Base-by-base conservation (phyloP, 192 early-diverging fungal genomes). In the Entomortierella chlamydospora region DNA sequence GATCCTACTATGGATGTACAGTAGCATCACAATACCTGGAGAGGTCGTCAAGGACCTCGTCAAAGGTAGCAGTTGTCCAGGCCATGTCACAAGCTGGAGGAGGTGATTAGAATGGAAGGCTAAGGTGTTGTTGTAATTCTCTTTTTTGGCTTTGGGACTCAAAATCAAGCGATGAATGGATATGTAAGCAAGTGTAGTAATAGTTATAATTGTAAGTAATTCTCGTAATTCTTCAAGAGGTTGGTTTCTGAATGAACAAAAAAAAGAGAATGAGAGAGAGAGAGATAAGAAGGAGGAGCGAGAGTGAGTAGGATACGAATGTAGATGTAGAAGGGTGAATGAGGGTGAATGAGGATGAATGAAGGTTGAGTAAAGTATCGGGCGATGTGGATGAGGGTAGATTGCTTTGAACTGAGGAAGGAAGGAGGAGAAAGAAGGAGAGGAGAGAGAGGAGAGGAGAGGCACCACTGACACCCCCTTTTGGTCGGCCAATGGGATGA, bases 11-110 rank as follows among this genome's bases (percentile, higher is more conserved):
- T n/a, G n/a, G n/a, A n/a, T n/a, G n/a, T n/a, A n/a, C n/a, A n/a
- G n/a, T n/a, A n/a, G n/a, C n/a, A n/a, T n/a, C n/a, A n/a, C n/a
- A n/a, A 25, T 87, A 92, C 93, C 91, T 93, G 58, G 93, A 92
- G 65, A 97, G 76, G 83, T 97, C 96, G 84, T 96, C 94, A 29
- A 97, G 84, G 47, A 95, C 91, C 66, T 96, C 90, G 69, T 90
- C 83, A 82, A 97, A 94, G 26, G 91, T 84, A 34, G 86, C 87
- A 70, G 85, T 88, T 33, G 85, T 82, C 63, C 90, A 88, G 57
- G 90, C 87, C 83, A 82, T 83, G 37, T 55, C 45, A 42, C 67
- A 42, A 33, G 22, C 37, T 51, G 20, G 37, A 47, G 39, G 22
- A 29, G 61, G 23, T 11, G 39, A 20, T 22, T 84, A 82, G 47